phyloP scores from a whole-genome alignment of 176 grass and related monocot species.

The Tillandsia fasciculata region DNA sequence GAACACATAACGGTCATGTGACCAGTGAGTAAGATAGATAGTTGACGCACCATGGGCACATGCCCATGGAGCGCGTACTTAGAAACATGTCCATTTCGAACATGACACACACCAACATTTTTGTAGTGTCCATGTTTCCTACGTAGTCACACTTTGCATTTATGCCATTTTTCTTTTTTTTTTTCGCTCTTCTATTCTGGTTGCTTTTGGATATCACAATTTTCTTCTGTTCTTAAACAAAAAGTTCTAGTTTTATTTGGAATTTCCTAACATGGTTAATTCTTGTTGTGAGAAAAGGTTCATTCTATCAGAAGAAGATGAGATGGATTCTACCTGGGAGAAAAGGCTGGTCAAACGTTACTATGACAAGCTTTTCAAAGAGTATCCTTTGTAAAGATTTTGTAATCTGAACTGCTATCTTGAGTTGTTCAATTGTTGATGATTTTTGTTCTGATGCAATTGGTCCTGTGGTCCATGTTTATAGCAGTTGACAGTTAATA shows the following conservation, averaged over 20 bases:
- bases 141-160: background rate
- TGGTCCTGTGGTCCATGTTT: background rate
- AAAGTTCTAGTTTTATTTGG: background rate
- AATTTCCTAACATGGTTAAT: background rate
- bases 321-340: conserved; percentile 83
- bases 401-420: background rate
- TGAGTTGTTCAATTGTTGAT: background rate
- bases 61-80: no score
- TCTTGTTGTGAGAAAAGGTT: conserved; percentile 36
- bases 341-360: conserved; percentile 86
- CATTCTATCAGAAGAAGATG: conserved; percentile 88
- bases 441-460: background rate
- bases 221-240: background rate
- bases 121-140: no score
- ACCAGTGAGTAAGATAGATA: no score
- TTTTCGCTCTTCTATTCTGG: background rate
- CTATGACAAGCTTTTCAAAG: conserved; percentile 94
- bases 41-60: no score
- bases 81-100: no score
- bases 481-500: background rate
- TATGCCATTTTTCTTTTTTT: conserved; percentile 1
- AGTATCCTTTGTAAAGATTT: conserved; percentile 64
- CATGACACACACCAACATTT: no score
- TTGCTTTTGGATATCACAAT: no score
- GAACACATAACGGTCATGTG: no score